Base-by-base conservation (phyloP, 345 rosid species). In the Gossypium longicalyx region DNA sequence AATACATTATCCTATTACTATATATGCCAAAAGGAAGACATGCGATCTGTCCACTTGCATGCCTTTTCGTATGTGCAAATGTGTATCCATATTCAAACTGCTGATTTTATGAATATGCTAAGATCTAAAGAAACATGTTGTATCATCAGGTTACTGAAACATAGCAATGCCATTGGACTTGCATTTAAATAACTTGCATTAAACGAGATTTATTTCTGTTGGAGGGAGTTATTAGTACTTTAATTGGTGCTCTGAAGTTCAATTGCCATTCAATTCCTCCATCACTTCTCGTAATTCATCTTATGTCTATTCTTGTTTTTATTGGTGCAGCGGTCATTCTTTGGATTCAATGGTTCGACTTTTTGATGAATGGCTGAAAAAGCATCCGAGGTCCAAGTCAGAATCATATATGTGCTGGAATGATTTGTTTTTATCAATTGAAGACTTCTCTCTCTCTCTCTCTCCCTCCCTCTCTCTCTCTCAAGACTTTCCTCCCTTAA, bases 311-410 rank as follows among this genome's bases (percentile, higher is more conserved):
- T 23, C 29, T 12, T 59, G 41, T 25, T 25, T 5, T 59, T 23
- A 3, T 4, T 25, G 64, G 41, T 59, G 38, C 64, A 59, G 64
- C 38, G 64, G 17, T 25, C 64, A 25, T 59, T 59, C 64, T 59
- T 59, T 59, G 64, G 64, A 23, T 59, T 59, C 70, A 91, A 89
- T 20, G 98, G 93, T 76, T 87, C 93, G 58, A 93, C 94, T 12
- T 91, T 91, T 88, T 91, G 84, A 89, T 60, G 64, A 60, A 17
- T 23, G 57, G 72, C 73, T 71, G 15, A 29, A 41, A 70, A 44
- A 72, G 66, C 66, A 43, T 59, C 23, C 23, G 17, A 2, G 25
- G 11, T 9, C 16, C 64, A 27, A 60, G 64, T 29, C 64, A 25
- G 29, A 49, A 25, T 25, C 59, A 51, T 49, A 16, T 45, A 11